Base-by-base conservation (phyloP, 129 eudicot species). In the Gnaphalium uliginosum region DNA sequence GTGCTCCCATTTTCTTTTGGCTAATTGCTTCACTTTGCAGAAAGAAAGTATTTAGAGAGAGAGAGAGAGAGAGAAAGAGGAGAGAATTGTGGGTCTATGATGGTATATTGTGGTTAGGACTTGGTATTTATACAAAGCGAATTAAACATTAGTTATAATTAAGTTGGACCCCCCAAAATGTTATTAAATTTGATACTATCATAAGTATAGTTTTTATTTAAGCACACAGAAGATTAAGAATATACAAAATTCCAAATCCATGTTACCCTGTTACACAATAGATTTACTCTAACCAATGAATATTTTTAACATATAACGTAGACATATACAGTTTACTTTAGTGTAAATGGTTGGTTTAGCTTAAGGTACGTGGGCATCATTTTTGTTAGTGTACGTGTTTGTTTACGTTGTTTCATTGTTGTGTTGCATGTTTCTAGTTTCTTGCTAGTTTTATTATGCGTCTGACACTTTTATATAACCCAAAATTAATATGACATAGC, bases 1-100 rank as follows among this genome's bases (percentile, higher is more conserved):
- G 98, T 83, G 96, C 98, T 7, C 98, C 98, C 98, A 93, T 93
- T 43, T 65, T 53, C 53, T 63, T 76, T 32, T n/a, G n/a, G 60
- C 48, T 73, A 56, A 23, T 66, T 29, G 41, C 67, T 68, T 76
- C 79, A 62, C 71, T 72, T 72, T 29, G 53, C 46, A 26, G 6
- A 48, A 8, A 61, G 53, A 83, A 59, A 65, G 58, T 51, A 18
- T 30, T 39, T 26, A 64, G 41, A 71, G 58, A 76, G 53, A 25
- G 69, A 81, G 70, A 50, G 58, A 76, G 78, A 60, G 60, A 75
- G 69, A 74, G 71, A 76, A 17, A 43, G 61, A 53, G 53, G 79
- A 76, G 73, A 53, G 61, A 32, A 24, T 30, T 64, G 77, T 76
- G 65, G 75, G 84, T 79, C 76, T 80, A 33, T 79, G 60, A 56